These are phyloP conservation scores for Aegilops umbellulata DNA, from an alignment of 176 grass and related monocot species.

Conservation along the genomic window DNA sequence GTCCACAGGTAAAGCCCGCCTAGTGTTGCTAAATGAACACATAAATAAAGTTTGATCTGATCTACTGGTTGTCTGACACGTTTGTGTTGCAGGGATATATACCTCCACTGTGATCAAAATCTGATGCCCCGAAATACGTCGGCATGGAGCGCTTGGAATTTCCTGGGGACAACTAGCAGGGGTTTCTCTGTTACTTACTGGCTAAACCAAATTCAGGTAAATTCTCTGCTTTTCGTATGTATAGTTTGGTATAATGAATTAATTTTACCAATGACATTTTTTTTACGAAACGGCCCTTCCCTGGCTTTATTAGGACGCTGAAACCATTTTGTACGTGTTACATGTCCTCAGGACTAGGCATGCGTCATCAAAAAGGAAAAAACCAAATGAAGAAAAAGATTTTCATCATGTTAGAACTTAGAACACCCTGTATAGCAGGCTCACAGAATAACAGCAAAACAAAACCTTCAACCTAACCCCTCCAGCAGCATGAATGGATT, in stretches of 20 bases:
- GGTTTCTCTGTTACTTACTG: neutral
- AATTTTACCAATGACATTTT: no score
- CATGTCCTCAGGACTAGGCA: neutral
- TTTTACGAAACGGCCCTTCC: neutral
- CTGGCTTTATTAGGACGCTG: neutral
- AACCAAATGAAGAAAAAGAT: neutral
- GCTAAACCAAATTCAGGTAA: neutral
- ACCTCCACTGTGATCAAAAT: neutral
- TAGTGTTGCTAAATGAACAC: no score
- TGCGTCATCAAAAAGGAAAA: neutral
- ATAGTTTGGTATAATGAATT: no score
- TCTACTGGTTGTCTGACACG: neutral
- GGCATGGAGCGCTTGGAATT: neutral
- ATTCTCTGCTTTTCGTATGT: no score
- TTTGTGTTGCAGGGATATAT: neutral
- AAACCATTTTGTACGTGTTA: neutral
- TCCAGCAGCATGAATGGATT: neutral
- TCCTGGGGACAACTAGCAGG: neutral
- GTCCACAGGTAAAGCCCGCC: no score
- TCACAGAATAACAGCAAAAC: neutral
- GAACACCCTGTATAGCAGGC: neutral
- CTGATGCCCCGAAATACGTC: neutral
- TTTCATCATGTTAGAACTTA: neutral
- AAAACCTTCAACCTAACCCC: neutral
- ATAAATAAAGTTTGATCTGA: neutral